These are phyloP conservation scores for Rhynchosporium secalis DNA, from an alignment of 2,329 filamentous ascomycete species.

Conservation along the genomic window DNA sequence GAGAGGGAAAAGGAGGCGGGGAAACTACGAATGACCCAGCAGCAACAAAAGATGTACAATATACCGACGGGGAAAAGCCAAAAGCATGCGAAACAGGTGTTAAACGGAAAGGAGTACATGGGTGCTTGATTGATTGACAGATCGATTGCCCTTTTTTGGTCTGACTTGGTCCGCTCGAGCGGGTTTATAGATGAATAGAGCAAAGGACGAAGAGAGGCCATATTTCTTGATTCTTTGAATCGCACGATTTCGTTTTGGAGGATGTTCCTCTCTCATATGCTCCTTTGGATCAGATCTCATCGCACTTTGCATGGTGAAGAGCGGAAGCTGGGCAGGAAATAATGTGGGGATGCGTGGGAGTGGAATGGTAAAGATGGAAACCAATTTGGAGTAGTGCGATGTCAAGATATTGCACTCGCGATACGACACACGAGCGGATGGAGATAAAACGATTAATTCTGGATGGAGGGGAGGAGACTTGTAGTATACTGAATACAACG, in stretches of 20 bases:
- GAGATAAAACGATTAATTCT: not conserved
- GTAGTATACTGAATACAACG: conserved; percentile 5
- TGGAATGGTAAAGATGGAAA: not conserved
- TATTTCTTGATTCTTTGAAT: not conserved
- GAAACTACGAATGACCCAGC: not conserved
- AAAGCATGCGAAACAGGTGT: conserved; percentile 13
- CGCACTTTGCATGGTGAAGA: not conserved
- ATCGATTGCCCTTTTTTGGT: not conserved
- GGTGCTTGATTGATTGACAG: not conserved
- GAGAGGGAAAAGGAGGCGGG: not conserved
- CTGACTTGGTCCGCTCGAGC: not conserved
- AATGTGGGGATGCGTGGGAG: not conserved
- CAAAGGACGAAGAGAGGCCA: not conserved
- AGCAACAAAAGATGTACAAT: conserved; percentile 9
- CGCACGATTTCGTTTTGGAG: not conserved
- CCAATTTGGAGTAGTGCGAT: not conserved
- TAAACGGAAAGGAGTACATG: conserved; percentile 13
- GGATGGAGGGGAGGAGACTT: not conserved
- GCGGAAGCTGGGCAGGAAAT: not conserved
- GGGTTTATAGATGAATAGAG: conserved; percentile 2
- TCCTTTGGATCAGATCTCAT: not conserved
- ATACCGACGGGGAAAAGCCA: conserved; percentile 4
- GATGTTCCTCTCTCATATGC: not conserved
- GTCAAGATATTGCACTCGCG: not conserved
- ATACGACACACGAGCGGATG: not conserved